Percentiles rank a stretch among this genome's conserved stretches.
phyloP scores from a whole-genome alignment of 805 yeast species.

The Wickerhamiella allomyrinae region DNA sequence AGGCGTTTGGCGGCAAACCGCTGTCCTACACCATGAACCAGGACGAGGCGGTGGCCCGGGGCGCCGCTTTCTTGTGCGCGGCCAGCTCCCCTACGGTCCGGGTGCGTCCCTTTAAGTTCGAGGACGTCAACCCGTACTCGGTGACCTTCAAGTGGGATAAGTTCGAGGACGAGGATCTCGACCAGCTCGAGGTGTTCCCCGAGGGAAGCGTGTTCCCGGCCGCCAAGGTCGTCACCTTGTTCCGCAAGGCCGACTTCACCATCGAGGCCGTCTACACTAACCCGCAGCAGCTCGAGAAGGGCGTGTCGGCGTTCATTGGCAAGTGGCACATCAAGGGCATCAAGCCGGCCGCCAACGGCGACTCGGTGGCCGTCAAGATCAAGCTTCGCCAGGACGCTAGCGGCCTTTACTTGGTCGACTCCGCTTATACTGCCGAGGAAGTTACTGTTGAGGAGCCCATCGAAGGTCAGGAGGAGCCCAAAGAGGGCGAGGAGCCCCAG shows the following conservation, averaged over 20 bases:
- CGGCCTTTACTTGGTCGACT: constrained; percentile 85
- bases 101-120: constrained; percentile 97
- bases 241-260: constrained; percentile 79
- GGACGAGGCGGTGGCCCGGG: constrained; percentile 98
- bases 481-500: constrained; percentile 51
- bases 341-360: constrained; percentile 42
- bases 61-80: constrained; percentile 98
- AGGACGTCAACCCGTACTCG: constrained; percentile 81
- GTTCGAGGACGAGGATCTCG: constrained; percentile 78
- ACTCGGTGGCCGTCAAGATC: constrained; percentile 72
- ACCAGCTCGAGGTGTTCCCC: constrained; percentile 93
- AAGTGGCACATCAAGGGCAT: constrained; percentile 83
- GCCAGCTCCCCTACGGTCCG: constrained; percentile 97
- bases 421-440: constrained; percentile 91
- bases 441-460: constrained; percentile 76
- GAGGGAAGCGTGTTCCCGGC: constrained; percentile 85
- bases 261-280: constrained; percentile 77
- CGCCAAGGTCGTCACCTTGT: constrained; percentile 86
- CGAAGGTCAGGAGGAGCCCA: constrained; percentile 47
- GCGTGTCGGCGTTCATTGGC: constrained; percentile 51
- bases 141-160: constrained; percentile 94
- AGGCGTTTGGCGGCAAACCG: constrained; percentile 69
- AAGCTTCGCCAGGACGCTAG: constrained; percentile 95
- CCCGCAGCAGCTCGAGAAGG: constrained; percentile 55
- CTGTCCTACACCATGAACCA: constrained; percentile 92